Evolutionary conservation across 2,329 filamentous ascomycete species (phyloP), one percentile per base, ranked within the genome.

Genomic region (Penicillium sp.): DNA sequence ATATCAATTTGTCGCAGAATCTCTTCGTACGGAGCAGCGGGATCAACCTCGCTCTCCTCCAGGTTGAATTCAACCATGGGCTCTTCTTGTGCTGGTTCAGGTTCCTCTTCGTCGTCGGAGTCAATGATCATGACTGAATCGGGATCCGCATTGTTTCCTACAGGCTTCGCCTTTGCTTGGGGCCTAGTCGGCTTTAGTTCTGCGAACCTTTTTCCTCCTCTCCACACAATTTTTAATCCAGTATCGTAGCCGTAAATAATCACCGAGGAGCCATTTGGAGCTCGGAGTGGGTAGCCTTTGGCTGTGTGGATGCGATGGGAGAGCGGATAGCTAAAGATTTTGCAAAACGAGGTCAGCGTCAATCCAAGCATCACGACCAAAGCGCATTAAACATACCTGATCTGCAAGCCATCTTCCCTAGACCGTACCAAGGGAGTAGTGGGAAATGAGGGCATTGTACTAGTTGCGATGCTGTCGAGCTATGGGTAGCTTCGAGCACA

Each of bases 251-350:
- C 81, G 57, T 81, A 82, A 12, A 84, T 60, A 39, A 83, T 70
- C 51, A 84, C 71, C 3, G 77, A 79, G 3, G 81, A 83, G 61
- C 79, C 79, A 64, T 83, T 83, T 21, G 79, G 75, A 19, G 79
- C 72, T 53, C 72, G 71, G 33, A 78, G 63, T 6, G 81, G 81
- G 60, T 84, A 84, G 55, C 77, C 70, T 61, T 75, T 73, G 12
- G 79, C 74, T 49, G 71, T 69, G 66, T 79, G 75, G 51, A 80
- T 71, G 58, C 79, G 77, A 61, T 80, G 76, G 13, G 78, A 74
- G 31, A 83, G 73, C 57, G 81, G 73, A 61, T 83, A 83, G 65
- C 81, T 83, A 58, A 45, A 49, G 37, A 40, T 51, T 46, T 48
- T 43, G 38, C 41, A 45, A 41, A 32, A 21, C 24, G 17, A 34